These are phyloP conservation scores for Dillenia turbinata DNA, from an alignment of 164 flowering plant species.

Conservation along the genomic window DNA sequence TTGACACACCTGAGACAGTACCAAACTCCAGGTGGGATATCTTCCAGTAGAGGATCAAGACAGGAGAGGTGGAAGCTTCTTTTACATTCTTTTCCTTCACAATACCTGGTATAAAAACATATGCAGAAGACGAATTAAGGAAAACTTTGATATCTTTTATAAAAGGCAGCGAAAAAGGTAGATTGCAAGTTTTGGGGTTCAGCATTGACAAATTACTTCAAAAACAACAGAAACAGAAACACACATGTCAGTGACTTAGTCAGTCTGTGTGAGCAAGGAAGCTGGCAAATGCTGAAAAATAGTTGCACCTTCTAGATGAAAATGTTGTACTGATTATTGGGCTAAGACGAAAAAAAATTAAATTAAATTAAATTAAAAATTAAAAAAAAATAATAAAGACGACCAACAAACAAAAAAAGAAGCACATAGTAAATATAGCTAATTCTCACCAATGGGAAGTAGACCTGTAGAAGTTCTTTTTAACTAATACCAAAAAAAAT, in stretches of 20 bases:
- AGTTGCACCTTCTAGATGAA: too few species aligned
- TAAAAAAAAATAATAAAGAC: too few species aligned
- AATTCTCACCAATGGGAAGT: too few species aligned
- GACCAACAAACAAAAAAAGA: too few species aligned
- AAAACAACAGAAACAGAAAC: background rate
- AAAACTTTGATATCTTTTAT: background rate
- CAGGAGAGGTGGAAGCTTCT: constrained; percentile 50
- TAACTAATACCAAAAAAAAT: too few species aligned
- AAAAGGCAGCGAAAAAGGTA: background rate
- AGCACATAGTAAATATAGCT: too few species aligned
- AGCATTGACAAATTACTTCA: background rate
- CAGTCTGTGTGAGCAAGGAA: too few species aligned
- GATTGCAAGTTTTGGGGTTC: background rate
- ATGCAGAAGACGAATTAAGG: background rate
- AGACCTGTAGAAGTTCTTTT: too few species aligned
- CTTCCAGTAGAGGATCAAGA: constrained; percentile 43
- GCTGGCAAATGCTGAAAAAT: too few species aligned
- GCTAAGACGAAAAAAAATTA: too few species aligned
- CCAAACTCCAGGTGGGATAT: constrained; percentile 45
- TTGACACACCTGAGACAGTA: constrained; percentile 42
- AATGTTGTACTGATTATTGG: too few species aligned
- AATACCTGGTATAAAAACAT: constrained; percentile 33
- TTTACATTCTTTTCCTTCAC: constrained; percentile 53
- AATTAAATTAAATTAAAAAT: too few species aligned
- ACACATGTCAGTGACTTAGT: background rate